phyloP scores from a whole-genome alignment of 2,329 filamentous ascomycete genomes.

The Cercospora sesami region DNA sequence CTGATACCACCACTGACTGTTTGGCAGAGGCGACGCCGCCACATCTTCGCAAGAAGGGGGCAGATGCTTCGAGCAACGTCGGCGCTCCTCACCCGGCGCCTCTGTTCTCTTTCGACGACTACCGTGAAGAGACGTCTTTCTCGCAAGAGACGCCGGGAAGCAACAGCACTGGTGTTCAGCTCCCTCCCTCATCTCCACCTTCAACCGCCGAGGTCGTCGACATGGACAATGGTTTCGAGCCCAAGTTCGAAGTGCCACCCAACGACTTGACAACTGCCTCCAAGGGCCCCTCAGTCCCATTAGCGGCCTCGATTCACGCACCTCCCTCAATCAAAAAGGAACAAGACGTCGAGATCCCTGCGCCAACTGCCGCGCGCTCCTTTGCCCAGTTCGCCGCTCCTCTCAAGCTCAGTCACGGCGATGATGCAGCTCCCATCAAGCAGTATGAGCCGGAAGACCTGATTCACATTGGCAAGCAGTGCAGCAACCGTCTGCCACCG shows the following conservation, averaged over 20 bases:
- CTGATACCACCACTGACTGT: background rate
- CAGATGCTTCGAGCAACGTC: background rate
- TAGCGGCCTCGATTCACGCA: background rate
- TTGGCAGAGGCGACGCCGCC: background rate
- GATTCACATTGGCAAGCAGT: conserved; percentile 24
- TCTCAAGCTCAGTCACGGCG: background rate
- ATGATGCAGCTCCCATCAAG: background rate
- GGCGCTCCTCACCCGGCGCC: background rate
- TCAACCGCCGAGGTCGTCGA: background rate
- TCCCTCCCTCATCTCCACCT: background rate
- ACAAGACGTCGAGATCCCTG: background rate
- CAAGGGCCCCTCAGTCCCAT: background rate
- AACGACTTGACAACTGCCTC: background rate
- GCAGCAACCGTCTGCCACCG: conserved; percentile 29
- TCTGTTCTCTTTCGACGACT: background rate
- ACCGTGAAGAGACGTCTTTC: background rate
- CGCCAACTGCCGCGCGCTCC: background rate
- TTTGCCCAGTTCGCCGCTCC: background rate
- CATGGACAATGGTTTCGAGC: background rate
- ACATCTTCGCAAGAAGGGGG: conserved; percentile 9
- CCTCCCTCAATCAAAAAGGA: background rate
- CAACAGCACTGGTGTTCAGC: background rate
- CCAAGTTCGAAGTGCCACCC: background rate
- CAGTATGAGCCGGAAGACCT: conserved; percentile 8
- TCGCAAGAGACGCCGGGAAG: background rate